These are phyloP conservation scores for Capillidium rhysosporum DNA, from an alignment of 371 early-diverging fungal genomes.

Conservation along the genomic window DNA sequence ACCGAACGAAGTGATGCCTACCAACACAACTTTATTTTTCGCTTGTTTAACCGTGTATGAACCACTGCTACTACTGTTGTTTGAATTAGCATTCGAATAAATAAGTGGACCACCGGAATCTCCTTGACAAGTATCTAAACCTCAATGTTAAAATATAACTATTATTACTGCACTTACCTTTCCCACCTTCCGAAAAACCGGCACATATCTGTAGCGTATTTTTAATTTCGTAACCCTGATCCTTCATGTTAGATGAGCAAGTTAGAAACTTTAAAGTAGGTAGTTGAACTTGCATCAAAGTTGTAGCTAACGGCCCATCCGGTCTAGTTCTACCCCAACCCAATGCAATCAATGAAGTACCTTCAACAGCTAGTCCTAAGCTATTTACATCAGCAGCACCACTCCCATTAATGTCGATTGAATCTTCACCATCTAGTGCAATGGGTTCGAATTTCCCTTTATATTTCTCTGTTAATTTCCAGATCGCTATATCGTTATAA, in stretches of 20 bases:
- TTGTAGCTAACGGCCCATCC: conserved; percentile 4
- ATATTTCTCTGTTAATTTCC: neutral
- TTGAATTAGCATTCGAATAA: neutral
- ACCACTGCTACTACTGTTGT: neutral
- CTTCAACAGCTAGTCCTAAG: neutral
- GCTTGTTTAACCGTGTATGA: no score
- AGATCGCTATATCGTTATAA: conserved; percentile 3
- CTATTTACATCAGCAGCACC: neutral
- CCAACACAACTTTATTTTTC: neutral
- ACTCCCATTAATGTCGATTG: neutral
- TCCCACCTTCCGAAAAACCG: conserved; percentile 4
- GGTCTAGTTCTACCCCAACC: conserved; percentile 5
- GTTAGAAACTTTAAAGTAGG: neutral
- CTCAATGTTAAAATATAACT: neutral
- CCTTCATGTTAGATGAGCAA: conserved; percentile 2
- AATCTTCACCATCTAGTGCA: neutral
- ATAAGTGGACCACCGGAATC: conserved; percentile 4
- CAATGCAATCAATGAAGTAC: neutral
- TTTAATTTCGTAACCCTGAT: conserved; percentile 2
- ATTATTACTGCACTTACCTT: neutral
- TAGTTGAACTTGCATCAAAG: conserved; percentile 5
- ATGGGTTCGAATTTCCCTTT: neutral
- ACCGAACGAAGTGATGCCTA: conserved; percentile 4
- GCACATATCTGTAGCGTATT: conserved; percentile 1
- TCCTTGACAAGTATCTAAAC: conserved; percentile 5